A percentile compares a stretch with the other conserved stretches of the same genome.
These are phyloP conservation scores for Ophiobolus disseminans DNA, from an alignment of 2,329 filamentous ascomycete species.

Conservation along the genomic window DNA sequence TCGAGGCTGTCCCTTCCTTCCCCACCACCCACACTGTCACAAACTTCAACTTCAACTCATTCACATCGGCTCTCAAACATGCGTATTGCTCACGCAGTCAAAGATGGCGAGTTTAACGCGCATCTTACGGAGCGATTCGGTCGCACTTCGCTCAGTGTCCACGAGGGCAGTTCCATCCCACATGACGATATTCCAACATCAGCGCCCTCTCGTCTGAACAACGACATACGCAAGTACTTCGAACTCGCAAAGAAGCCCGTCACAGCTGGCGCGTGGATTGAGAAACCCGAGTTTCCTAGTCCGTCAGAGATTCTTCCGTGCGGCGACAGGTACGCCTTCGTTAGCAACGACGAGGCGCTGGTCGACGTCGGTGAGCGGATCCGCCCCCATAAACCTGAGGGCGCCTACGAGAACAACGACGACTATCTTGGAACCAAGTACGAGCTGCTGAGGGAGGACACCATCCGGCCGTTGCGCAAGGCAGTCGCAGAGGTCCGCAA, in stretches of 20 bases:
- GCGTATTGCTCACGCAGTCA: slow-evolving; percentile 5
- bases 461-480: slow-evolving; percentile 70
- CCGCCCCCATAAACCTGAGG: slow-evolving; percentile 45
- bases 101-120: slow-evolving; percentile 28
- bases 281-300: slow-evolving; percentile 62
- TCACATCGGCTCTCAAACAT: background rate
- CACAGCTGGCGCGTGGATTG: slow-evolving; percentile 34
- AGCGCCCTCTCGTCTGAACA: slow-evolving; percentile 16
- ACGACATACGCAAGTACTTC: slow-evolving; percentile 40
- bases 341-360: slow-evolving; percentile 14
- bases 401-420: slow-evolving; percentile 66
- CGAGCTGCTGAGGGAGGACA: slow-evolving; percentile 76
- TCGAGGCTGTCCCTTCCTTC: too few relatives aligned
- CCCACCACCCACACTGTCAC: background rate
- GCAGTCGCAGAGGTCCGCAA: slow-evolving; percentile 60
- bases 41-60: background rate
- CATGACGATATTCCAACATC: slow-evolving; percentile 23
- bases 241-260: slow-evolving; percentile 21
- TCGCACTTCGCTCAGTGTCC: background rate
- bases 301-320: slow-evolving; percentile 59
- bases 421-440: slow-evolving; percentile 78
- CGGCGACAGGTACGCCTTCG: background rate
- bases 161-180: slow-evolving; percentile 8
- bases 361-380: slow-evolving; percentile 29
- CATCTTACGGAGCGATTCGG: slow-evolving; percentile 24